phyloP scores from a whole-genome alignment of 495 filamentous ascomycete species.

The Penicillium argentinense region DNA sequence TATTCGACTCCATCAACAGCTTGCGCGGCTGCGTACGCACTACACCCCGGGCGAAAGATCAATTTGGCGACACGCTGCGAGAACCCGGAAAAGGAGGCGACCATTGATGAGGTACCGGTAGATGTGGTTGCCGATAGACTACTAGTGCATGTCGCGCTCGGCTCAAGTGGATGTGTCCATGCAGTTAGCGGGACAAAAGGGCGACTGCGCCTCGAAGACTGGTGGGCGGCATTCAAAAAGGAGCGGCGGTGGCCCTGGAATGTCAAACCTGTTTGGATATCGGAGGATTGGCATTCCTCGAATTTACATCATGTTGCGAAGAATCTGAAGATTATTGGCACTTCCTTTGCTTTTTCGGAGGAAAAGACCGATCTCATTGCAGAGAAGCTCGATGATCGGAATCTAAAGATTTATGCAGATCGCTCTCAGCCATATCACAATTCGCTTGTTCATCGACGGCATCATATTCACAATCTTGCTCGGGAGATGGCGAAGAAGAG shows the following conservation, averaged over 20 bases:
- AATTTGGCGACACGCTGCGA: conserved; percentile 11
- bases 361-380: conserved; percentile 15
- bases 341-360: conserved; percentile 29
- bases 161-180: conserved; percentile 26
- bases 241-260: conserved; percentile 27
- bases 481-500: conserved; percentile 20
- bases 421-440: conserved; percentile 23
- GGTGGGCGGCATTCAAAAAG: conserved; percentile 27
- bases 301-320: conserved; percentile 25
- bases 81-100: conserved; percentile 24
- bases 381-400: conserved; percentile 5
- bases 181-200: conserved; percentile 28
- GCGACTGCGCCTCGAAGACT: conserved; percentile 17
- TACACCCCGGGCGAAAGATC: conserved; percentile 25
- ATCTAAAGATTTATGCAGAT: conserved; percentile 26
- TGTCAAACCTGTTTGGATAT: conserved; percentile 20
- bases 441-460: conserved; percentile 17
- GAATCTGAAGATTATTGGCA: conserved; percentile 30
- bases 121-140: conserved; percentile 33
- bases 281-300: conserved; percentile 28
- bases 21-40: conserved; percentile 24
- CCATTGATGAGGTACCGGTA: conserved; percentile 35
- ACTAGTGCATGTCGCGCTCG: conserved; percentile 23
- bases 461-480: conserved; percentile 25
- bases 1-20: conserved; percentile 20